Base-by-base conservation (phyloP, 805 yeast genomes). In the Starmera caribaea region DNA sequence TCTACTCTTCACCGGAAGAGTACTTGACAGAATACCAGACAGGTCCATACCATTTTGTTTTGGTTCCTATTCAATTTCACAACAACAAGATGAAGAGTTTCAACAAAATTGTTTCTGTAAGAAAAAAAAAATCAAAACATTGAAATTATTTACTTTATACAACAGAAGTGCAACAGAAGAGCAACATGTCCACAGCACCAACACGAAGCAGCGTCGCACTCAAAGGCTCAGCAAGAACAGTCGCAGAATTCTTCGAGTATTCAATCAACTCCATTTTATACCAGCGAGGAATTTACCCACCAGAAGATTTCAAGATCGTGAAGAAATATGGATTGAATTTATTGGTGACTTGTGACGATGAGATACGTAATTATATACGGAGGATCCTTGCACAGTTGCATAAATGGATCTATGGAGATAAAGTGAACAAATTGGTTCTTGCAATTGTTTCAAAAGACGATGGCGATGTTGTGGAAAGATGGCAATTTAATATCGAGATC, bases 231-330 rank as follows among this genome's bases (percentile, higher is more conserved):
- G 77, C 94, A 10, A 76, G 78, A 45, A 68, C 76, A 0, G 86
- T 88, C 1, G 74, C 90, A 1, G 96, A 87, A 59, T 87, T 84
- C 60, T 85, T 89, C 51, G 79, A 85, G 50, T 85, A 77, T 55
- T 74, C 90, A 39, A 79, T 89, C 39, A 81, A 86, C 54, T 76
- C 80, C 36, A 84, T 89, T 21, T 69, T 90, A 5, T 89, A 81
- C 57, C 97, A 90, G 57, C 65, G 97, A 38, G 95, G 95, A 0
- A 79, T 89, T 15, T 89, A 89, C 51, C 95, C 96, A 0, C 70
- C 84, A 4, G 94, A 84, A 45, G 95, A 87, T 55, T 89, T 90
- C 59, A 71, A 71, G 38, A 68, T 79, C 2, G 87, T 85, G 3
- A 71, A 74, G 49, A 87, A 86, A 54, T 90, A 86, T 59, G 96